Evolutionary conservation across 768 basidiomycete genomes (phyloP), one percentile per base, ranked within the genome.

Genomic region (Leucosporidium yakuticum): DNA sequence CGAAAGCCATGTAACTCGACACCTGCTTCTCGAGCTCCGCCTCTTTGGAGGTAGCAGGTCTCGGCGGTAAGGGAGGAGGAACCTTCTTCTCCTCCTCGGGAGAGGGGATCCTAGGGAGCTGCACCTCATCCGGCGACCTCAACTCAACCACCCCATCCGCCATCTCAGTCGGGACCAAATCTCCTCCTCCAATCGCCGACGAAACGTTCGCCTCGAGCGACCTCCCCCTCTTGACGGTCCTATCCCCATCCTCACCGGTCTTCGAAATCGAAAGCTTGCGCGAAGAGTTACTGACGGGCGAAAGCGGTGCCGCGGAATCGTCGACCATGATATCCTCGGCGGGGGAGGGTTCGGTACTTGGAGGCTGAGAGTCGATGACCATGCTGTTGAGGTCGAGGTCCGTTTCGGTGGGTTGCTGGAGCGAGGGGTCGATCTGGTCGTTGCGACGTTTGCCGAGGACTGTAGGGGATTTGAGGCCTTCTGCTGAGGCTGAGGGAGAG

Each of bases 1-100:
- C 72, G 32, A 70, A 73, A 0, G 65, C 56, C 72, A 73, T 73
- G 62, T 73, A 73, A 21, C 25, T 61, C 55, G 63, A 58, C 0
- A 73, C 64, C 60, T 69, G 47, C 31, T 50, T 31, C 61, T 73
- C 68, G 14, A 73, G 58, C 29, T 70, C 53, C 31, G 53, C 59
- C 50, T 65, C 15, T 44, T 63, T 51, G 36, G 44, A 31, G 14
- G 53, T 51, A 1, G 19, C 7, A 53, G 29, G 60, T 11, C 55
- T 25, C 19, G 20, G 60, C 55, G 62, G 65, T 3, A 48, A 59
- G 3, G 53, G 31, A 4, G 64, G 57, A 14, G 53, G 25, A 47
- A 3, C 63, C 54, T 15, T 25, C 23, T 20, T 23, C 57, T 36
- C 39, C 57, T 58, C 36, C 11, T n/a, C 39, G 39, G 39, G n/a